Evolutionary conservation across 257 asterid species (phyloP), one percentile per base, ranked within the genome.

Genomic region (Plectranthus barbatus): DNA sequence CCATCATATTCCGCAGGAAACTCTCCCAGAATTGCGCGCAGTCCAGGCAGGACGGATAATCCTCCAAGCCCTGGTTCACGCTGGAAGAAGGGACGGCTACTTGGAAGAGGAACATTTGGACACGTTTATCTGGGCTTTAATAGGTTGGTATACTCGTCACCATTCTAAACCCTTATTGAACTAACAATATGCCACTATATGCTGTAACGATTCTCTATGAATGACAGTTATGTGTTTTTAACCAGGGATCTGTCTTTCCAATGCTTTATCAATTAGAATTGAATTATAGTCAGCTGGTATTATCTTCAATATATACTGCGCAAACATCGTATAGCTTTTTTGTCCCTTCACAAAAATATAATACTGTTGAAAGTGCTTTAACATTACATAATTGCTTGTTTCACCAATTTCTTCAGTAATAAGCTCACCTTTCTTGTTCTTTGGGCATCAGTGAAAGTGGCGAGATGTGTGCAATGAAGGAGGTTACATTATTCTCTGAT

Each of bases 381-480:
- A 52, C 7, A 18, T 54, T 40, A 13, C 42, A 7, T 14, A 50
- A 49, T 48, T 37, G 40, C 57, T 20, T 64, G 41, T 21, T 23
- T 70, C 57, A 39, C 24, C 24, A 31, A 53, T 49, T 57, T 5
- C 44, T 21, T 49, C 20, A 50, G 36, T n/a, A 17, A 31, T 54
- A 68, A 47, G 7, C n/a, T 58, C n/a, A 48, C 71, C 37, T 33
- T 47, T 40, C 9, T 37, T 62, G 14, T 50, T 72, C 34, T 11
- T 41, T 75, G 46, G 48, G 57, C 45, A 71, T 69, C 80, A 87
- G 90, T 74, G 93, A 77, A 68, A 87, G 74, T 71, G 95, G 95
- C 15, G 84, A 80, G 78, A 80, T 87, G 86, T 87, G 95, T 70
- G 90, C 93, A 53, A 87, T 87, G 79, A 84, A 84, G 75, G 90